phyloP scores from a whole-genome alignment of 2,329 filamentous ascomycete genomes.

The Ceratocystis ficicola region DNA sequence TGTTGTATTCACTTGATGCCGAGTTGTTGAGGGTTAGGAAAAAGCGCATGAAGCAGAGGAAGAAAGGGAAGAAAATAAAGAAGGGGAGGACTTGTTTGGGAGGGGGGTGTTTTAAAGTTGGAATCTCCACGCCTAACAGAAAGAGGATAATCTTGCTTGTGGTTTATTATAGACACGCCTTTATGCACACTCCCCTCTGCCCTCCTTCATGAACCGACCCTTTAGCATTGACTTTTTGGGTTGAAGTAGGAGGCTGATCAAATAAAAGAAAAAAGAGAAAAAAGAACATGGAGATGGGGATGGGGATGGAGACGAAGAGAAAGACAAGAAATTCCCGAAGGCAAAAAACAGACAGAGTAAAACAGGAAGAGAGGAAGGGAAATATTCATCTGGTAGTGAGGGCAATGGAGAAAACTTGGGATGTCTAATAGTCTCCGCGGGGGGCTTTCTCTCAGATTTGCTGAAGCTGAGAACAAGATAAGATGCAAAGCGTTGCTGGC shows the following conservation, averaged over 20 bases:
- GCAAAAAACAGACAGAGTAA: neutral
- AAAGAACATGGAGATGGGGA: neutral
- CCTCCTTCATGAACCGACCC: neutral
- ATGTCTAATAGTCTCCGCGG: neutral
- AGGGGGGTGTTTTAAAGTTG: neutral
- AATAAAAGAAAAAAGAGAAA: neutral
- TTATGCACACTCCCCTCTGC: neutral
- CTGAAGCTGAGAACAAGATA: neutral
- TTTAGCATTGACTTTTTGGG: too few species aligned
- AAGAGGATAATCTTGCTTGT: neutral
- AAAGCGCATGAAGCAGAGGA: neutral
- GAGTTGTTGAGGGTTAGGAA: neutral
- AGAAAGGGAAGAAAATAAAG: neutral
- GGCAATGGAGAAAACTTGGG: neutral
- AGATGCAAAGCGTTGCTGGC: too few species aligned
- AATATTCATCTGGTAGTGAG: neutral
- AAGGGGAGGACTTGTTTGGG: neutral
- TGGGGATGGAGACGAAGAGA: neutral
- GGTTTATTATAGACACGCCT: neutral
- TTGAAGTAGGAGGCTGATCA: neutral
- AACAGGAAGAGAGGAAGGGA: neutral
- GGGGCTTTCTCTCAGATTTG: neutral
- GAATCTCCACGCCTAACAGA: neutral
- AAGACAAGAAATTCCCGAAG: neutral
- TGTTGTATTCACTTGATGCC: neutral